Evolutionary conservation across 2,329 filamentous ascomycete species (phyloP), one percentile per base, ranked within the genome.

Genomic region (Scedosporium boydii): DNA sequence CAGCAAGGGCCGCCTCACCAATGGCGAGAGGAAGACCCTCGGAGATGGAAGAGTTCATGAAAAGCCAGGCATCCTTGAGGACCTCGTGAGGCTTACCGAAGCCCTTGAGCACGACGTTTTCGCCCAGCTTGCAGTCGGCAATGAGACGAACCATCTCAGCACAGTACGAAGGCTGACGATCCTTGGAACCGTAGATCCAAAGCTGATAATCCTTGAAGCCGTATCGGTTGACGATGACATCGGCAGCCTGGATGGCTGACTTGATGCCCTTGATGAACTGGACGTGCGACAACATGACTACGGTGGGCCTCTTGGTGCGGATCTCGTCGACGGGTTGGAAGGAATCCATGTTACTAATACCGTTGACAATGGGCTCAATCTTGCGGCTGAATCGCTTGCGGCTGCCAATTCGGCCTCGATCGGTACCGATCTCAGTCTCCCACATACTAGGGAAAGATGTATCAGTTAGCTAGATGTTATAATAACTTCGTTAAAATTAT

Each of bases 161-260:
- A 1, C 82, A 83, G 67, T 86, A 86, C 1, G 82, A 79, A 0
- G 84, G 84, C 26, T 84, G 79, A 65, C 85, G 84, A 70, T 87
- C 85, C 62, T 86, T 81, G 18, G 83, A 83, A 10, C 85, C 85
- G 67, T 87, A 87, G 18, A 87, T 81, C 63, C 85, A 79, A 1
- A 87, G 78, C 61, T 80, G 77, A 70, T 87, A 87, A 64, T 87
- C 84, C 51, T 77, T 80, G 71, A 87, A 87, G n/a, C 84, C 84
- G 78, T 81, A 87, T 66, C 84, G 78, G 68, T 87, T 87, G 66
- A 86, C 80, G 65, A 87, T 87, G 65, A 87, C 81, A 66, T 87
- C 84, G 1, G 85, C 84, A 6, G 85, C 83, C 4, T 87, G 74
- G 26, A 87, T 78, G 3, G 85, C 84, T 2, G 80, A 86, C 70